Base-by-base conservation (phyloP, 768 basidiomycete species). In the Termitomyces sp. region DNA sequence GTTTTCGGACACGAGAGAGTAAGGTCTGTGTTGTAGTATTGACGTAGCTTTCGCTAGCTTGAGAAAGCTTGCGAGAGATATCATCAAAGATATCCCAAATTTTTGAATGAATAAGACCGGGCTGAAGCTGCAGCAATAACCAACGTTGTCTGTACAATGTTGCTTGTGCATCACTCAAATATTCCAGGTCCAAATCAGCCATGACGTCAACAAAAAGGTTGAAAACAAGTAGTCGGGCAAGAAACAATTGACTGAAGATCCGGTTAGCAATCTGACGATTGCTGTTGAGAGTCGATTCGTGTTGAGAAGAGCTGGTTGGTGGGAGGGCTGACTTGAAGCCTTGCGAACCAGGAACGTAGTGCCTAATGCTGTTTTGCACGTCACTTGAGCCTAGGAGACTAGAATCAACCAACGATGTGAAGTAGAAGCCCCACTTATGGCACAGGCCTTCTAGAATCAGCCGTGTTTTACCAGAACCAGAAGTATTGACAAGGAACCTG, bases 401-500 rank as follows among this genome's bases (percentile, higher is more conserved):
- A 20, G 75, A 75, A 60, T 80, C 79, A 48, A 78, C 73, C 12
- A 71, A 59, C 12, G 77, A 78, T 0, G 78, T 79, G 60, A 80
- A 78, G 63, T 80, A 80, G 55, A 80, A 75, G 4, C 78, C 79
- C 79, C 79, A 80, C 46, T 73, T 66, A 33, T 72, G 62, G 56
- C 78, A 79, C 5, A 80, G 69, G 22, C 78, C 78, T 63, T 79
- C 78, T 9, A 80, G 63, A 3, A 80, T 65, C 12, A 78, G 68
- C 34, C 78, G 68, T 0, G 78, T 79, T 61, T 80, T 80, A 20
- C 78, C 78, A 2, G 78, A 78, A 8, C 78, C 78, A 24, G 78
- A 80, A 0, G 79, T 80, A 48, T 80, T 80, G 33, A 80, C 75
- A 18, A 80, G 70, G 56, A 78, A 76, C 15, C 77, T 78, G 45